A percentile compares a stretch with the other conserved stretches of the same genome.
Evolutionary conservation across 306 rosid genomes (phyloP).

Genomic region (Carpinus fangiana): DNA sequence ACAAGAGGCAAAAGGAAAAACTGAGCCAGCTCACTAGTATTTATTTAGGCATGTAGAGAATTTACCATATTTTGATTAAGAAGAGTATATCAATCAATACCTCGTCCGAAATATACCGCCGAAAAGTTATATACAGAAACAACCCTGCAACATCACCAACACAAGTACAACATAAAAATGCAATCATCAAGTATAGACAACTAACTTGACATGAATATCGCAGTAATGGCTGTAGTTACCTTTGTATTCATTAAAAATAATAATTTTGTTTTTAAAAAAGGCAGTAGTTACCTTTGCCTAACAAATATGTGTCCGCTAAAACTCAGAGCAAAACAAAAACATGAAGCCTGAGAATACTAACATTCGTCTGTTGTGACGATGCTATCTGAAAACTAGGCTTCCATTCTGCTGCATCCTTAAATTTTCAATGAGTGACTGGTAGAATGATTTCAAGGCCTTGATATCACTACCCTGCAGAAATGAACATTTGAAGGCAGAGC

Average conservation of each 20-base stretch:
- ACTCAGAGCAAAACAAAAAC: constrained; percentile 29
- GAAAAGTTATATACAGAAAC: constrained; percentile 62
- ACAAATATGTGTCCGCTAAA: constrained; percentile 39
- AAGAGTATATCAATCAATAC: constrained; percentile 32
- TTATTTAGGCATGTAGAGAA: constrained; percentile 31
- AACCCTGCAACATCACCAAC: constrained; percentile 53
- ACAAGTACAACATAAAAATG: constrained; percentile 2
- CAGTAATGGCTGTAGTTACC: neutral
- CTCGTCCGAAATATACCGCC: constrained; percentile 46
- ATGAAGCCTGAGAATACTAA: constrained; percentile 15
- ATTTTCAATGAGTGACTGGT: constrained; percentile 74
- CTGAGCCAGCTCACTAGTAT: constrained; percentile 21
- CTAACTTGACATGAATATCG: constrained; percentile 10
- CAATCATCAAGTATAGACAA: neutral
- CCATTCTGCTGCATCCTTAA: constrained; percentile 83
- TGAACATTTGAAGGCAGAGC: constrained; percentile 14
- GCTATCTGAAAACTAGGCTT: constrained; percentile 90
- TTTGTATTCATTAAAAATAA: too few relatives aligned
- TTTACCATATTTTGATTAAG: constrained; percentile 29
- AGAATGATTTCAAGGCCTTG: constrained; percentile 77
- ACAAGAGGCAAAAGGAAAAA: neutral
- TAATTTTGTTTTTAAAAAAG: too few relatives aligned
- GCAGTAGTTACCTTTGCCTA: constrained; percentile 47
- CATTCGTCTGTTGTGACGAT: constrained; percentile 29
- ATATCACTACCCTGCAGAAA: constrained; percentile 75